phyloP scores from a whole-genome alignment of 148 eudicot genomes.

The Agrostemma githago region DNA sequence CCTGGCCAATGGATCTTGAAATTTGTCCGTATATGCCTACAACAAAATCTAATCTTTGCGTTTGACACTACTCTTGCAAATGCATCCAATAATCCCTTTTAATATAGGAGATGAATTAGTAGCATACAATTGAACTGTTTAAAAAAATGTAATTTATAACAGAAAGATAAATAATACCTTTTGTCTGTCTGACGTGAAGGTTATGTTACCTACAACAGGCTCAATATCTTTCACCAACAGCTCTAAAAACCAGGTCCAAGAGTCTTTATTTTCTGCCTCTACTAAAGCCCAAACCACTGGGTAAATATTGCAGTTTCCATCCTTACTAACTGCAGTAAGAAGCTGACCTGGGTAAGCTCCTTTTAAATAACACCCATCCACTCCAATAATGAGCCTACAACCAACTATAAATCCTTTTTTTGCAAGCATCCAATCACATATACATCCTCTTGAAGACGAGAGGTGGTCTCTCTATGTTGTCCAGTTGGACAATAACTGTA shows the following conservation, averaged over 20 bases:
- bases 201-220: background rate
- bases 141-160: no score
- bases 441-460: slow-evolving; percentile 8
- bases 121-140: no score
- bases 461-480: background rate
- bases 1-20: no score
- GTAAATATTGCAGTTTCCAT: background rate
- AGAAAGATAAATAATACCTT: background rate
- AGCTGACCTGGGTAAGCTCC: background rate
- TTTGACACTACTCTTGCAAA: no score
- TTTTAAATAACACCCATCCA: slow-evolving; percentile 5
- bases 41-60: no score
- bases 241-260: background rate
- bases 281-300: slow-evolving; percentile 6
- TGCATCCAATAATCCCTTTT: no score
- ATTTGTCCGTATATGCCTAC: no score
- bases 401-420: background rate
- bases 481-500: no score
- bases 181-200: slow-evolving; percentile 7
- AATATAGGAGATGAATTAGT: no score
- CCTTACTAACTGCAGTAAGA: background rate
- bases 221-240: background rate
- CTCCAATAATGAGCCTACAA: slow-evolving; percentile 6
- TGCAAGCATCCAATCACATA: background rate
- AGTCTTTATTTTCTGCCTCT: slow-evolving; percentile 5